phyloP scores from a whole-genome alignment of 768 basidiomycete species.

The Arthromyces matolae region DNA sequence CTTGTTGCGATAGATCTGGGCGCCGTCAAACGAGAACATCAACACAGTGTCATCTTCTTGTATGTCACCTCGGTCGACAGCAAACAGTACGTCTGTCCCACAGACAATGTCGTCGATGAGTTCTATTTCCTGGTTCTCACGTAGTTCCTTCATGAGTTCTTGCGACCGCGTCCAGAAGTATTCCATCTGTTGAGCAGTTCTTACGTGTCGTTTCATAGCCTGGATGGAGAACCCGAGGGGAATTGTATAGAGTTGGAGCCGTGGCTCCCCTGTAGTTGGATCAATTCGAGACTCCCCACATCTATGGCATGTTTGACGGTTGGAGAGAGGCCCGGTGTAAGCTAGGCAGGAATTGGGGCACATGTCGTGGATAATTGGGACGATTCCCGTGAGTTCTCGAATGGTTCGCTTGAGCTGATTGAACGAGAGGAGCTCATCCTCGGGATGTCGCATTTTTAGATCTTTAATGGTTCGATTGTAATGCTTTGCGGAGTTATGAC shows the following conservation, averaged over 20 bases:
- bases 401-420: slow-evolving; percentile 12
- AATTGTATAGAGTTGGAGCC: slow-evolving; percentile 18
- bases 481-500: slow-evolving; percentile 3
- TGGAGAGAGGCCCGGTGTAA: slow-evolving; percentile 3
- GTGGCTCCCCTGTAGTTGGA: slow-evolving; percentile 6
- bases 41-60: slow-evolving; percentile 20
- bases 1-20: slow-evolving; percentile 30
- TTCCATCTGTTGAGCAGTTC: slow-evolving; percentile 9
- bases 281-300: slow-evolving; percentile 13
- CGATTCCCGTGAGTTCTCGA: slow-evolving; percentile 6
- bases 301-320: background rate
- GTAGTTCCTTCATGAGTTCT: background rate
- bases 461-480: slow-evolving; percentile 2
- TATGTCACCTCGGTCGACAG: slow-evolving; percentile 4
- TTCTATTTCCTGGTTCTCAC: slow-evolving; percentile 3
- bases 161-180: background rate
- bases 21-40: slow-evolving; percentile 29
- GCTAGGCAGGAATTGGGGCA: slow-evolving; percentile 10
- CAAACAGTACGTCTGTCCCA: slow-evolving; percentile 6
- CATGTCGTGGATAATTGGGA: slow-evolving; percentile 7
- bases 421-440: slow-evolving; percentile 6
- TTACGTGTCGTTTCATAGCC: slow-evolving; percentile 16
- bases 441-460: slow-evolving; percentile 1
- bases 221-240: slow-evolving; percentile 21
- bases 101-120: slow-evolving; percentile 11